Evolutionary conservation across 208 protist species (phyloP), one percentile per base, ranked within the genome.

Genomic region (Acanthamoeba culbertsoni): DNA sequence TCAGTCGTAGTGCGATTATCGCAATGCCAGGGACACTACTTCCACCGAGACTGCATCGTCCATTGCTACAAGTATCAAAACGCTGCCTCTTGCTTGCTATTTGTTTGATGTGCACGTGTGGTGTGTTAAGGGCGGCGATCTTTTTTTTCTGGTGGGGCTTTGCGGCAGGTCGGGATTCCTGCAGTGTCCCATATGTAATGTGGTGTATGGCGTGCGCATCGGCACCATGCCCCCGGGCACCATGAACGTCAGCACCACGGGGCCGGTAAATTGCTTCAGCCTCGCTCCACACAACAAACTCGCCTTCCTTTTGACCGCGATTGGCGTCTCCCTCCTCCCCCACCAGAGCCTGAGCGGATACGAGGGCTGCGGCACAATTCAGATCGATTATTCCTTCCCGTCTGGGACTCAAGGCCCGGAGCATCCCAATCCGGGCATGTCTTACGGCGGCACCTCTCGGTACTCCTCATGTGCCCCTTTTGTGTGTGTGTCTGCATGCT

Each of bases 131-230:
- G n/a, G n/a, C n/a, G n/a, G n/a, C n/a, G n/a, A n/a, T n/a, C n/a
- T n/a, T n/a, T n/a, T n/a, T n/a, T n/a, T n/a, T n/a, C n/a, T n/a
- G n/a, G n/a, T n/a, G n/a, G n/a, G n/a, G n/a, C n/a, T n/a, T n/a
- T n/a, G n/a, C n/a, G n/a, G 26, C 75, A 57, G 46, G n/a, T 91
- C 55, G 7, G 84, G 84, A 26, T 91, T 71, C 84, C 37, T 91
- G 51, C 84, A 91, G 43, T 91, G 84, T 37, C 84, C 84, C 6
- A 91, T 91, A n/a, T 91, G 84, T 14, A 91, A 71, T 28, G 55
- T 62, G 23, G 46, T 91, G 16, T 91, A 91, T 43, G 84, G 84
- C 84, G 35, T 71, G 5, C 46, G 84, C 20, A 51, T 91, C n/a
- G 84, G 84, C 26, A 91, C 48, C 57, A 91, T 91, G 84, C 84